These are phyloP conservation scores for Crithidia fasciculata DNA, from an alignment of 208 protist genomes.

Conservation along the genomic window DNA sequence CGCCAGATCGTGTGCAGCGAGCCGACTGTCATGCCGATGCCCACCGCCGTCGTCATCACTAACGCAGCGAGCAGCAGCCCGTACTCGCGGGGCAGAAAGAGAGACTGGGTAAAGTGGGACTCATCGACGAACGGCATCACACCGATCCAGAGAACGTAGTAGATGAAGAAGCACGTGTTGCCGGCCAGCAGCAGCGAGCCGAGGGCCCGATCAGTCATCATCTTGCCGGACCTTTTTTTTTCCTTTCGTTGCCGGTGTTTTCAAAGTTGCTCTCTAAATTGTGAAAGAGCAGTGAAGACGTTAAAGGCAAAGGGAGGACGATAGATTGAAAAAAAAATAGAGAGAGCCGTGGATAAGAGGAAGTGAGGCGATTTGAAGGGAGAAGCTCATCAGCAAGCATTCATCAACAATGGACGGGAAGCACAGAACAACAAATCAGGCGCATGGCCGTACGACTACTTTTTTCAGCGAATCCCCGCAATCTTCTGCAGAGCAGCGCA, in stretches of 20 bases:
- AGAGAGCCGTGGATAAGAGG: not conserved
- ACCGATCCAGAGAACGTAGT: conserved; percentile 86
- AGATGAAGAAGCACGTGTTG: conserved; percentile 63
- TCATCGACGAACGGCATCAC: conserved; percentile 83
- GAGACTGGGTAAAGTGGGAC: conserved; percentile 76
- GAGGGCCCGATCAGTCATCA: conserved; percentile 79
- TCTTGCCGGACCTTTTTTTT: conserved; percentile 9
- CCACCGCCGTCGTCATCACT: conserved; percentile 51
- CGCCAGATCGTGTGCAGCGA: conserved; percentile 69
- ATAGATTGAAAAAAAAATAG: not conserved
- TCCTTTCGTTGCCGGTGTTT: conserved; percentile 11
- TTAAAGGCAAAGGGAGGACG: not conserved
- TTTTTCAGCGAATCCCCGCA: too few relatives aligned
- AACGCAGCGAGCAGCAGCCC: conserved; percentile 63
- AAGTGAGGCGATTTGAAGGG: too few relatives aligned
- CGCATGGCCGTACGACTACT: too few relatives aligned
- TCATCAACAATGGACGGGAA: too few relatives aligned
- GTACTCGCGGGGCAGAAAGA: conserved; percentile 83
- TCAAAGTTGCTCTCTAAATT: not conserved
- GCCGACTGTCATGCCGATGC: conserved; percentile 46
- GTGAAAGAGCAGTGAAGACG: not conserved
- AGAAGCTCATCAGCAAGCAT: too few relatives aligned
- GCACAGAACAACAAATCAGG: too few relatives aligned
- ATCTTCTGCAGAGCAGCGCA: too few relatives aligned
- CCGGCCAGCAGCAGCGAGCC: conserved; percentile 54